A percentile compares a stretch with the other conserved stretches of the same genome.
Conservation (phyloP, 768 basidiomycete species). For the Guyanaporus albipodus region DNA sequence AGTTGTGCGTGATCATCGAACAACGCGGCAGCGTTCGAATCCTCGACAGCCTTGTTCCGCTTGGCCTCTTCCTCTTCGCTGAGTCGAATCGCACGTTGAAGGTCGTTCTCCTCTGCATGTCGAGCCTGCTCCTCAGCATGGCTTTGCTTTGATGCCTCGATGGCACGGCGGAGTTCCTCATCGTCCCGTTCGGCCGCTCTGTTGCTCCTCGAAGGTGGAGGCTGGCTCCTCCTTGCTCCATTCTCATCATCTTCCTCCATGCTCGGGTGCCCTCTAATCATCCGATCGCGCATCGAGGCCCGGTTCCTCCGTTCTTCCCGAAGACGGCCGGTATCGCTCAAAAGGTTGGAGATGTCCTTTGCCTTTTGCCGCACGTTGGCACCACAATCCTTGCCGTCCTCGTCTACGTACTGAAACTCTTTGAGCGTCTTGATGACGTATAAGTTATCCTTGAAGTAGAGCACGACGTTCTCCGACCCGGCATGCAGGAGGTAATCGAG, state of each 20-base stretch:
- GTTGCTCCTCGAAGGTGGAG: slow-evolving; percentile 18
- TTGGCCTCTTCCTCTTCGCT: slow-evolving; percentile 89
- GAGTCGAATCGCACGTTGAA: slow-evolving; percentile 75
- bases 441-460: slow-evolving; percentile 96
- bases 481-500: slow-evolving; percentile 95
- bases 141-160: slow-evolving; percentile 83
- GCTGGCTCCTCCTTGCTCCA: slow-evolving; percentile 4
- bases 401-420: slow-evolving; percentile 96
- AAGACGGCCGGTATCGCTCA: slow-evolving; percentile 81
- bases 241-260: slow-evolving; percentile 32
- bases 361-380: slow-evolving; percentile 98
- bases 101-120: slow-evolving; percentile 72
- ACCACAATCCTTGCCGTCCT: slow-evolving; percentile 94
- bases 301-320: slow-evolving; percentile 79
- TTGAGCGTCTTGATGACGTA: slow-evolving; percentile 99
- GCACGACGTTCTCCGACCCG: slow-evolving; percentile 96
- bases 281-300: slow-evolving; percentile 92
- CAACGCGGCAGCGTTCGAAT: slow-evolving; percentile 66
- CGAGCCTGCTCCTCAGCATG: slow-evolving; percentile 65
- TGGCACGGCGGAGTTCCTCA: slow-evolving; percentile 79
- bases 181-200: slow-evolving; percentile 52
- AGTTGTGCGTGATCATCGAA: slow-evolving; percentile 85
- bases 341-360: slow-evolving; percentile 94
- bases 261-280: slow-evolving; percentile 62
- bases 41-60: slow-evolving; percentile 65